These are phyloP conservation scores for Malus fusca DNA, from an alignment of 306 rosid species.

Conservation along the genomic window DNA sequence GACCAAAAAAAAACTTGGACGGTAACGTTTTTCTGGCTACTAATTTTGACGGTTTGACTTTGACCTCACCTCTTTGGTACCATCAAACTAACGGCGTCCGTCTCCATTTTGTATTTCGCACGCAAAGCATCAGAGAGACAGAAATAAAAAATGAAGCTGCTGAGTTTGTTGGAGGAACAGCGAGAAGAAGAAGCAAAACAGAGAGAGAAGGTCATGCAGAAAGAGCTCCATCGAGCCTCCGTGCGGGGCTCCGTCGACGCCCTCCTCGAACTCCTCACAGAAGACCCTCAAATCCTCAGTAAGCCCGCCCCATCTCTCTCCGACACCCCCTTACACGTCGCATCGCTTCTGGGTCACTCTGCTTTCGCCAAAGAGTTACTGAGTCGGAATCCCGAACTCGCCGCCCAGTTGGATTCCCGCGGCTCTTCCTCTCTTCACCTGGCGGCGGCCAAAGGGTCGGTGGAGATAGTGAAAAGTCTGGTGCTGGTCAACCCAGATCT, in stretches of 20 bases:
- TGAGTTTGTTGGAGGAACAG: not conserved
- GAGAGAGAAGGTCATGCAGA: not conserved
- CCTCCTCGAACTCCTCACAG: conserved; percentile 9
- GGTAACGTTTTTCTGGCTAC: not conserved
- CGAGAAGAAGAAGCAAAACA: not conserved
- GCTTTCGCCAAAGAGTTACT: conserved; percentile 16
- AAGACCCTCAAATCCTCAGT: conserved; percentile 19
- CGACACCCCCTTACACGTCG: conserved; percentile 23
- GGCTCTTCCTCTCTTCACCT: conserved; percentile 21
- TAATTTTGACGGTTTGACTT: not conserved
- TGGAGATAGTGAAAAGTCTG: conserved; percentile 15
- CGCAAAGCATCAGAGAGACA: not conserved
- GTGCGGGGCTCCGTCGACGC: not conserved
- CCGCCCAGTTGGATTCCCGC: not conserved
- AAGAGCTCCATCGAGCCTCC: conserved; percentile 11
- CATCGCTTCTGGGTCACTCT: conserved; percentile 21
- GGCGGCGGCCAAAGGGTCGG: conserved; percentile 24
- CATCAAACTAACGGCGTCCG: not conserved
- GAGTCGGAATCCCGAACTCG: conserved; percentile 4
- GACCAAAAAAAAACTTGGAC: not conserved
- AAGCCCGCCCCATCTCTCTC: not conserved
- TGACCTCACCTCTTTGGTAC: not conserved
- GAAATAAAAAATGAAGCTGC: not conserved
- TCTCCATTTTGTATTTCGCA: not conserved
- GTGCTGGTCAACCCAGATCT: conserved; percentile 10